Percentiles rank a stretch among this genome's conserved stretches.
Conservation (phyloP, 2,329 filamentous ascomycete species). For the Botrytis galanthina region DNA sequence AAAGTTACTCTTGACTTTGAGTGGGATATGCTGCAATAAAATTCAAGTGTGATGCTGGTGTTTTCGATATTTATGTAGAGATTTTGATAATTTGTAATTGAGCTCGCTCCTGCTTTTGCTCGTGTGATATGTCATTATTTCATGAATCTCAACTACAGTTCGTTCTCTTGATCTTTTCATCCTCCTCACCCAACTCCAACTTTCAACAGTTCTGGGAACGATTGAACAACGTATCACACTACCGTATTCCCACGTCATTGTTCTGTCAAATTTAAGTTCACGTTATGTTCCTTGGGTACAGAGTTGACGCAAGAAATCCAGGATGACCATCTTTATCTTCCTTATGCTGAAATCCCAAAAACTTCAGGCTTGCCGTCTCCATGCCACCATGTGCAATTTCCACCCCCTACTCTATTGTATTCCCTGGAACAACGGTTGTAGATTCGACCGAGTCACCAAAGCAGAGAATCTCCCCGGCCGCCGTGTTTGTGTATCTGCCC, state of each 20-base stretch:
- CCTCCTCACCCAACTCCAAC: not conserved
- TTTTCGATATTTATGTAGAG: too few species aligned
- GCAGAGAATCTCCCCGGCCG: not conserved
- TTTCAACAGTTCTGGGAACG: not conserved
- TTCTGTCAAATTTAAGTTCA: not conserved
- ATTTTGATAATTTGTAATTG: not conserved
- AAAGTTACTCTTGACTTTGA: not conserved
- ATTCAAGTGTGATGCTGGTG: not conserved
- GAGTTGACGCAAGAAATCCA: not conserved
- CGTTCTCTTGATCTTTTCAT: not conserved
- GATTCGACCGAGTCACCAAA: not conserved
- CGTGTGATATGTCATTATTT: not conserved
- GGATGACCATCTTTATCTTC: not conserved
- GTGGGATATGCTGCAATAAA: not conserved
- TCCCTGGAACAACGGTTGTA: not conserved
- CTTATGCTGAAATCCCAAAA: not conserved
- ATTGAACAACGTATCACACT: not conserved
- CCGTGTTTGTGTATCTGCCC: not conserved
- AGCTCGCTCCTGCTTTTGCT: not conserved
- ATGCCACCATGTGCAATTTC: too few species aligned
- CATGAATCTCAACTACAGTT: not conserved
- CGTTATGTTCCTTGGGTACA: not conserved
- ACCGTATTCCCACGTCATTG: not conserved
- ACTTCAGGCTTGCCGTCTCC: not conserved
- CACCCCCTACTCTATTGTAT: not conserved